Evolutionary conservation across 306 rosid species (phyloP).

Genomic region (Crotalaria pallida): DNA sequence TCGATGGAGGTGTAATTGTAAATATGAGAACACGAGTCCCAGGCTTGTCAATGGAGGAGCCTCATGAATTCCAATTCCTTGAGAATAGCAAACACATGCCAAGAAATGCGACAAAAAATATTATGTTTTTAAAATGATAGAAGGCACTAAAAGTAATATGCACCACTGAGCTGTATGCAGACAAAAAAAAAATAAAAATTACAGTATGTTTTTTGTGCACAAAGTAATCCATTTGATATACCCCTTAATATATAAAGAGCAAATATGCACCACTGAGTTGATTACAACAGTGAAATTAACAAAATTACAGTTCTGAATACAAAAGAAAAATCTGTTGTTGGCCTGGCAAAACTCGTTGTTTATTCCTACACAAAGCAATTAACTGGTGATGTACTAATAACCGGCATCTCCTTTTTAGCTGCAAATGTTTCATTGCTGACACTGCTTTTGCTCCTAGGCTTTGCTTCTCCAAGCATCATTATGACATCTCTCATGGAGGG

Average conservation of each 20-base stretch:
- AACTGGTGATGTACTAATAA: constrained; percentile 55
- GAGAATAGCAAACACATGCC: background rate
- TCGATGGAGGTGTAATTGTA: background rate
- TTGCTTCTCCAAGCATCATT: constrained; percentile 94
- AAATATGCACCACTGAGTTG: constrained; percentile 27
- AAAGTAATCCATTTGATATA: constrained; percentile 29
- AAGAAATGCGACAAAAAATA: background rate
- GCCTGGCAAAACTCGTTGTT: constrained; percentile 15
- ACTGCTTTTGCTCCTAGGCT: constrained; percentile 75
- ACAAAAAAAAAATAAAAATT: too few species aligned
- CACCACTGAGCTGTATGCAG: constrained; percentile 31
- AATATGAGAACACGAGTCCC: background rate
- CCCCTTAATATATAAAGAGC: constrained; percentile 17
- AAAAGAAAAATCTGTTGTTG: constrained; percentile 17
- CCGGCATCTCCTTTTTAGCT: constrained; percentile 52
- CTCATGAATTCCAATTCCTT: background rate
- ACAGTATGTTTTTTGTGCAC: too few species aligned
- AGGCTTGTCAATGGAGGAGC: background rate
- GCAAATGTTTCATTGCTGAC: constrained; percentile 36
- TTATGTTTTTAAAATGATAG: constrained; percentile 8
- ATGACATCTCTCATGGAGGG: constrained; percentile 95
- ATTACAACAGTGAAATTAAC: constrained; percentile 39
- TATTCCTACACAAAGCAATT: constrained; percentile 54
- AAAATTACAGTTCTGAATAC: constrained; percentile 35
- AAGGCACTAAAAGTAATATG: constrained; percentile 17